Evolutionary conservation across 2,329 filamentous ascomycete species (phyloP).

Genomic region (Cordyceps cateniannulata): DNA sequence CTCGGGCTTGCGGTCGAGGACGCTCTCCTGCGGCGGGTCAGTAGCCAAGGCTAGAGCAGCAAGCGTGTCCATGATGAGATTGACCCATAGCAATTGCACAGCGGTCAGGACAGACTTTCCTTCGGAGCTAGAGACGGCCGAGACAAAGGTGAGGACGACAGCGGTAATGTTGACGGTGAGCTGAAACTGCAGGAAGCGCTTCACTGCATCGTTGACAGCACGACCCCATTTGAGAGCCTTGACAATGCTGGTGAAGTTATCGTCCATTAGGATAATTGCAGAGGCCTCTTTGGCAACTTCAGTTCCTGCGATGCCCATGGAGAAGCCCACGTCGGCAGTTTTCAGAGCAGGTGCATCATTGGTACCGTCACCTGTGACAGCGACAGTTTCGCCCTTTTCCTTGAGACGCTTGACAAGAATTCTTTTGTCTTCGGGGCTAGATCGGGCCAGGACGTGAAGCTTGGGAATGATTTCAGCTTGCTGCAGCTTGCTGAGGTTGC

Average conservation of each 20-base stretch:
- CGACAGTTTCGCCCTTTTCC: constrained; percentile 68
- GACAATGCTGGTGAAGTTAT: constrained; percentile 82
- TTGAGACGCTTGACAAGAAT: constrained; percentile 66
- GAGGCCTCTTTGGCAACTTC: constrained; percentile 83
- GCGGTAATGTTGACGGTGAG: constrained; percentile 89
- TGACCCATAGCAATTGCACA: constrained; percentile 92
- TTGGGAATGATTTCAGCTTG: constrained; percentile 62
- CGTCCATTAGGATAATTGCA: constrained; percentile 80
- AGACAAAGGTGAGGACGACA: constrained; percentile 80
- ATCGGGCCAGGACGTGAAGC: constrained; percentile 66
- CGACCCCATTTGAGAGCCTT: constrained; percentile 78
- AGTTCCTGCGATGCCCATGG: constrained; percentile 78
- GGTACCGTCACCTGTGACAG: constrained; percentile 77
- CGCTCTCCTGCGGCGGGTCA: constrained; percentile 76
- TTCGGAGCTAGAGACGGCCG: constrained; percentile 63
- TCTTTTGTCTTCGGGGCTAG: constrained; percentile 71
- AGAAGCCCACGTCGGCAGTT: constrained; percentile 76
- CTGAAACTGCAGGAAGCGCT: constrained; percentile 71
- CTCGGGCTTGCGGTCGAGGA: constrained; percentile 69
- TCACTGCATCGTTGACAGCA: constrained; percentile 70
- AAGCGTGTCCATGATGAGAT: constrained; percentile 95
- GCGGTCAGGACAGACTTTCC: constrained; percentile 76
- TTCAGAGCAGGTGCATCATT: constrained; percentile 79
- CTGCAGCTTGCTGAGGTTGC: constrained; percentile 59
- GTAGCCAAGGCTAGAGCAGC: constrained; percentile 84